Conservation (phyloP, 1,139 yeast genomes). For the Meyerozyma athensensis region DNA sequence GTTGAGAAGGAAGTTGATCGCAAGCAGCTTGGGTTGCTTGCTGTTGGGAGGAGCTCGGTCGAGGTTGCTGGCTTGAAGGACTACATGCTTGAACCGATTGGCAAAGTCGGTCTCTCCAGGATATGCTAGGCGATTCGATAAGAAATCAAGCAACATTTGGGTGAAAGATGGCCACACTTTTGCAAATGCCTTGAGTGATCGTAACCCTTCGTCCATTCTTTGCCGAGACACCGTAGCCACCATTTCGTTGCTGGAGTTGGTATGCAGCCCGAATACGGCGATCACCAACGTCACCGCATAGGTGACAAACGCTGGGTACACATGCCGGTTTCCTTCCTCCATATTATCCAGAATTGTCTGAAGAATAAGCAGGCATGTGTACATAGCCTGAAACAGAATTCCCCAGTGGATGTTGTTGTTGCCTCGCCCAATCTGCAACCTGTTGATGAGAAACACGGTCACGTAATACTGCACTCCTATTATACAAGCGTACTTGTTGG, state of each 20-base stretch:
- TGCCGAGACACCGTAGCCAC: slow-evolving; percentile 12
- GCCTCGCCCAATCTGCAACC: slow-evolving; percentile 7
- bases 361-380: slow-evolving; percentile 9
- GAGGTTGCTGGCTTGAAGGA: background rate
- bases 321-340: slow-evolving; percentile 1
- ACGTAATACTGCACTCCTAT: slow-evolving; percentile 12
- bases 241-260: slow-evolving; percentile 11
- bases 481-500: slow-evolving; percentile 9
- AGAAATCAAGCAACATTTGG: slow-evolving; percentile 10
- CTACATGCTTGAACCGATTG: slow-evolving; percentile 1
- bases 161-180: slow-evolving; percentile 15
- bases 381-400: slow-evolving; percentile 12
- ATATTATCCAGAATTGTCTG: slow-evolving; percentile 8
- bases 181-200: slow-evolving; percentile 10
- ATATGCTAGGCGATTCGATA: slow-evolving; percentile 4
- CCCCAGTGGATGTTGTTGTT: slow-evolving; percentile 11
- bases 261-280: slow-evolving; percentile 13
- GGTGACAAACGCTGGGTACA: slow-evolving; percentile 11
- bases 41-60: background rate
- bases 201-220: slow-evolving; percentile 11
- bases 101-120: slow-evolving; percentile 1
- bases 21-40: slow-evolving; percentile 8
- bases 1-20: slow-evolving; percentile 14
- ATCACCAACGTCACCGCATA: slow-evolving; percentile 12
- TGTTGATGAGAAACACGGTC: slow-evolving; percentile 12